Evolutionary conservation across 2,329 filamentous ascomycete genomes (phyloP), one percentile per base, ranked within the genome.

Genomic region (Pseudopithomyces maydicus): DNA sequence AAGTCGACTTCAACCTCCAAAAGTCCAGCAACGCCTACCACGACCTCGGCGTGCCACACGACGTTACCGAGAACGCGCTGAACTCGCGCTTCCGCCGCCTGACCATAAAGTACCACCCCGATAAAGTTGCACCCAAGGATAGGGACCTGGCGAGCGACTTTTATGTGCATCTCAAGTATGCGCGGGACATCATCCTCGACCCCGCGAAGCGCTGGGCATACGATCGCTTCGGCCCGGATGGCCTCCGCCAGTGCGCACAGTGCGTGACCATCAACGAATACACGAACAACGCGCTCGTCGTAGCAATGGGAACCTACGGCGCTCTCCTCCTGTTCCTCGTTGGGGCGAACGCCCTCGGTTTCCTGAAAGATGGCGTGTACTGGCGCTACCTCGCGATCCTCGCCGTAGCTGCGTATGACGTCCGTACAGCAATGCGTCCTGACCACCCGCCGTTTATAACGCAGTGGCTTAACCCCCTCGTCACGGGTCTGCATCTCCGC

Each of bases 171-270:
- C 83, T 98, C 68, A 94, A 93, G 80, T 81, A 88, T 44, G 92
- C 92, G 6, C 86, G 91, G 69, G 95, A 98, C 65, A 89, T 98
- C 45, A 86, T 99, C 41, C 91, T 90, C 56, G 88, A 97, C 73
- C 90, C 93, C 0, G 76, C 80, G 19, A 95, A 90, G 76, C 88
- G 92, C 54, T 86, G 84, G 45, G 88, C 90, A 8, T 99, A 98
- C 76, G 95, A 99, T 69, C 78, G 82, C 19, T 90, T 88, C 67
- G 94, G 93, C 68, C 88, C 91, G 0, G 85, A 86, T 26, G 82
- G 93, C 19, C 75, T 89, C 12, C 73, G 74, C 39, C 64, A 68
- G 33, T 74, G 73, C 53, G 79, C 84, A 62, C 81, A 85, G 62
- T 89, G 87, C 77, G 78, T 82, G 52, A 91, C 89, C 0, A 79